Evolutionary conservation across 768 basidiomycete genomes (phyloP), one percentile per base, ranked within the genome.

Genomic region (Nevesoporus exiguus): DNA sequence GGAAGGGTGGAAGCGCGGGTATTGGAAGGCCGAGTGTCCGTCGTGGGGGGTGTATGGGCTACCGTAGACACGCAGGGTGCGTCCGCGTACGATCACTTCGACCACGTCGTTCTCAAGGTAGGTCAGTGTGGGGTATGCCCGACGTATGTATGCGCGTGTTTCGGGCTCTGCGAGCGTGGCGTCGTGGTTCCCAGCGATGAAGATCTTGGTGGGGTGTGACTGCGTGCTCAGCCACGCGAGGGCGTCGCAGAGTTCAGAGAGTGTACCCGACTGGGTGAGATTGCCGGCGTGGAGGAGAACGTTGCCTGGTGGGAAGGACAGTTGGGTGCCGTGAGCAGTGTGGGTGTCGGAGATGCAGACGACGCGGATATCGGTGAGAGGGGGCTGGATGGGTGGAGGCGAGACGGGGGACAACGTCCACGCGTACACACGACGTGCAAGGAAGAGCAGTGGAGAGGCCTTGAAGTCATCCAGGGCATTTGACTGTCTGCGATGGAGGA

Each of bases 171-270:
- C 56, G 36, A 77, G 68, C 11, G 53, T 48, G 2, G 29, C n/a
- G 46, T 78, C 76, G 61, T 76, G 77, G 54, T 79, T 77, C 2
- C 77, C 78, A 8, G 71, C 77, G 31, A 78, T 71, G 54, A 76
- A 68, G 19, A 77, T 34, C 48, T 77, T 79, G 63, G 73, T 51
- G 0, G 59, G 66, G 49, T 79, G 73, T 24, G 75, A 68, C 24
- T 70, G 71, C 13, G 46, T 51, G 49, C 37, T 59, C 8, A 71
- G 60, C 73, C 72, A 74, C 8, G 56, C 45, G 2, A 77, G 64
- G 15, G 63, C 64, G 11, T 54, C 52, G 33, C 59, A 49, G 15
- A 76, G 61, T 49, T 77, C 71, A 25, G 56, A n/a, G 11, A 48
- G 44, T 17, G 72, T 70, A 2, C 77, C 72, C 4, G 68, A 71